These are phyloP conservation scores for Ophiocordyceps camponoti-rufipedis DNA, from an alignment of 2,329 filamentous ascomycete genomes.

Conservation along the genomic window DNA sequence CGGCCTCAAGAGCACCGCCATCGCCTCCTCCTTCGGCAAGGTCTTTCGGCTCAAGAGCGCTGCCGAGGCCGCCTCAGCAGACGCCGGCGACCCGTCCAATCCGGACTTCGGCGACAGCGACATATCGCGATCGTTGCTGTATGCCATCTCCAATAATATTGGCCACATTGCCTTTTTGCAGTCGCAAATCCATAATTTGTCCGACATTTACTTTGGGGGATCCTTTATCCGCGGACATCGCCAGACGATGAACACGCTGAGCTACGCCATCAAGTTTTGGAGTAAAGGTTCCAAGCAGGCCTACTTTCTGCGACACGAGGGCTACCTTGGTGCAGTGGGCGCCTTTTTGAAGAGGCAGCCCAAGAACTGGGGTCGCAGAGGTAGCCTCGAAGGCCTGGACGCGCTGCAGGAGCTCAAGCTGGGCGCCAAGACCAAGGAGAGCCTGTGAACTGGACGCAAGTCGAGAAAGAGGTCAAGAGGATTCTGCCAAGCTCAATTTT, in stretches of 20 bases:
- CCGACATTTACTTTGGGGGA: constrained; percentile 93
- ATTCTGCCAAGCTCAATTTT: neutral
- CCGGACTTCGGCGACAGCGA: constrained; percentile 56
- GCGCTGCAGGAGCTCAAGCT: constrained; percentile 13
- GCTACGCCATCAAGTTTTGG: constrained; percentile 97
- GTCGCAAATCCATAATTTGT: constrained; percentile 79
- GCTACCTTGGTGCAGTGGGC: constrained; percentile 83
- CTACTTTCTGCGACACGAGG: constrained; percentile 89
- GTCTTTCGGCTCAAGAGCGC: constrained; percentile 85
- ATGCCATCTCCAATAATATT: constrained; percentile 95
- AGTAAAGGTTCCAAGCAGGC: constrained; percentile 85
- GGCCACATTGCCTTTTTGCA: constrained; percentile 97
- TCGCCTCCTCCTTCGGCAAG: constrained; percentile 92
- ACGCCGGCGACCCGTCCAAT: constrained; percentile 36
- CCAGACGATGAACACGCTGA: constrained; percentile 95
- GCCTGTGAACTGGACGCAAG: neutral
- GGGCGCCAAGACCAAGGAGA: constrained; percentile 4
- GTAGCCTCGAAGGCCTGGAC: constrained; percentile 45
- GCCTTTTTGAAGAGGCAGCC: constrained; percentile 88
- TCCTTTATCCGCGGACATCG: constrained; percentile 92
- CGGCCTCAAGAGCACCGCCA: constrained; percentile 84
- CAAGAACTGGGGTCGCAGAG: constrained; percentile 73
- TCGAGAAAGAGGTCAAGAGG: neutral
- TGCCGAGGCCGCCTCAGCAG: constrained; percentile 59
- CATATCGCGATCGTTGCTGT: constrained; percentile 78